Evolutionary conservation across 1,284 basidiomycete species (phyloP).

Genomic region (Fereydounia khargensis): DNA sequence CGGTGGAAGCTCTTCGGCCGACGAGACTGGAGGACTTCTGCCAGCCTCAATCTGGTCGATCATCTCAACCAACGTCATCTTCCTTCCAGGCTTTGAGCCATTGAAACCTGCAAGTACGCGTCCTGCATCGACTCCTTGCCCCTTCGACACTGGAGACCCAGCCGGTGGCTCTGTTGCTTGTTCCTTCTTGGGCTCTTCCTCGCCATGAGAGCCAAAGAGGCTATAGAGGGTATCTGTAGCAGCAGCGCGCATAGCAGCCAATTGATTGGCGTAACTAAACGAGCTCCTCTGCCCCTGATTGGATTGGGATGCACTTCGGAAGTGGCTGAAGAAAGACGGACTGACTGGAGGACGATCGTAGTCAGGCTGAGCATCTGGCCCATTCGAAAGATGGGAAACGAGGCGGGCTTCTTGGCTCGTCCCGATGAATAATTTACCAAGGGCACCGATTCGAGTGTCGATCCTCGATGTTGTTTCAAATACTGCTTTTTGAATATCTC

Average conservation of each 20-base stretch:
- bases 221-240: conserved; percentile 21
- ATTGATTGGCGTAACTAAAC: conserved; percentile 19
- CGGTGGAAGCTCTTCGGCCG: not conserved
- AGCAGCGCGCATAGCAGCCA: conserved; percentile 22
- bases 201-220: conserved; percentile 6
- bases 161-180: not conserved
- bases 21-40: not conserved
- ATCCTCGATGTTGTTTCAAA: conserved; percentile 21
- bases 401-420: not conserved
- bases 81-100: conserved; percentile 3
- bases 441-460: conserved; percentile 1
- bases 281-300: not conserved
- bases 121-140: conserved; percentile 27
- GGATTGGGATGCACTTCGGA: not conserved
- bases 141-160: not conserved
- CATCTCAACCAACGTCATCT: conserved; percentile 26
- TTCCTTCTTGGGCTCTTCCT: not conserved
- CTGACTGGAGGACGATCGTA: no score
- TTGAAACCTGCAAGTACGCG: conserved; percentile 13
- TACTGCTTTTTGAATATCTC: conserved; percentile 31
- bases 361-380: no score
- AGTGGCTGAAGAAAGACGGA: not conserved
- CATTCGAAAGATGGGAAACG: not conserved
- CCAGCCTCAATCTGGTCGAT: conserved; percentile 21
- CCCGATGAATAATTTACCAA: not conserved